Percentiles rank a stretch among this genome's conserved stretches.
These are phyloP conservation scores for Sporothrix pallida DNA, from an alignment of 2,329 filamentous ascomycete species.

Conservation along the genomic window DNA sequence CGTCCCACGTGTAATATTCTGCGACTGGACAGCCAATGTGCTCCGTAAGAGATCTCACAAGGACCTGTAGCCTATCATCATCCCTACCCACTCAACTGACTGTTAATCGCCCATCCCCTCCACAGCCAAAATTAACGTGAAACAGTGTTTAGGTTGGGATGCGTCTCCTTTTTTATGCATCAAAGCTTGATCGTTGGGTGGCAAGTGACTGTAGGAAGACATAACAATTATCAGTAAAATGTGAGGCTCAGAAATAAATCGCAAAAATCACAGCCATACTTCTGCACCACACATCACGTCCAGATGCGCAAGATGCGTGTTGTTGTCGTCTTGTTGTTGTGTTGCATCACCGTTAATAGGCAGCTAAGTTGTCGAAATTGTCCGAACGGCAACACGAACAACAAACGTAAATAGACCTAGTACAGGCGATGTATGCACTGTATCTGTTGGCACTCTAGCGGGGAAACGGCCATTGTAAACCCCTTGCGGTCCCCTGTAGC, in stretches of 20 bases:
- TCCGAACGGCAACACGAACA: no score
- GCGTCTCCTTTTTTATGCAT: constrained; percentile 26
- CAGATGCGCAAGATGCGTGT: not conserved
- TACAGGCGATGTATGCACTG: constrained; percentile 9
- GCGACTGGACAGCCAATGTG: not conserved
- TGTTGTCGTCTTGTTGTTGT: constrained; percentile 1
- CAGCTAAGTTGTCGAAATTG: constrained; percentile 1
- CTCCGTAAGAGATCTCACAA: not conserved
- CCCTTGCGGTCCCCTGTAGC: not conserved
- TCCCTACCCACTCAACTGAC: not conserved
- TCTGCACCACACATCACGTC: not conserved
- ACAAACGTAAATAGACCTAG: not conserved
- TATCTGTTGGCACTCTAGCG: not conserved
- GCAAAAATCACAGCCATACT: not conserved
- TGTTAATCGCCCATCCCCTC: not conserved
- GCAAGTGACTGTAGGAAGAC: not conserved
- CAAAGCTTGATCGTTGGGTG: not conserved
- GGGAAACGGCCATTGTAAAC: not conserved
- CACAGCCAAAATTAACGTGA: constrained; percentile 22
- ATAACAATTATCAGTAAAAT: no score
- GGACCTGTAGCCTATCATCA: not conserved
- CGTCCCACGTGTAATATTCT: not conserved
- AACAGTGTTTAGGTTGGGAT: constrained; percentile 12
- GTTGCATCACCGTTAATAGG: constrained; percentile 13
- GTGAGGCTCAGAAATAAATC: no score